Conservation (phyloP, 805 yeast species). For the Hanseniaspora thailandica region DNA sequence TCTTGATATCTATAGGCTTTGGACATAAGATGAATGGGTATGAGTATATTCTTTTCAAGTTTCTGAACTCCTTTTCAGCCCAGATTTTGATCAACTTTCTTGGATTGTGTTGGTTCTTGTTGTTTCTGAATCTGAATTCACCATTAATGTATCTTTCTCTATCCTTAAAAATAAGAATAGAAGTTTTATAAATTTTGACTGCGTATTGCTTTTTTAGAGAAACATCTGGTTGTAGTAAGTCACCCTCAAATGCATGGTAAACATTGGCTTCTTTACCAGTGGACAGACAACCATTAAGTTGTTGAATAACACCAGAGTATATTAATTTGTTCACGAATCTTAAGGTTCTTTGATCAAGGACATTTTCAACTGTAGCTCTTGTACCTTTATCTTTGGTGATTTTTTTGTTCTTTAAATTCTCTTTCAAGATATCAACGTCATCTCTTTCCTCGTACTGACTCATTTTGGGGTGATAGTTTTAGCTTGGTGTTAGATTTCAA, state of each 20-base stretch:
- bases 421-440: constrained; percentile 44
- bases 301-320: constrained; percentile 70
- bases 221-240: constrained; percentile 24
- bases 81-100: constrained; percentile 94
- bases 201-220: constrained; percentile 46
- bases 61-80: constrained; percentile 97
- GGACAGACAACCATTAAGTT: constrained; percentile 84
- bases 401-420: constrained; percentile 51
- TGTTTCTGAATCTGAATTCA: constrained; percentile 80
- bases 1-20: constrained; percentile 74
- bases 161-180: constrained; percentile 92
- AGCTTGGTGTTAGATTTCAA: background rate
- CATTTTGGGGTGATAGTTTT: background rate
- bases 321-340: constrained; percentile 69
- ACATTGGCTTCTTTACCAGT: constrained; percentile 99
- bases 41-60: constrained; percentile 65
- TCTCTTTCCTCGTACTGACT: constrained; percentile 24
- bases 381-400: constrained; percentile 72
- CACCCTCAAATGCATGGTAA: constrained; percentile 56
- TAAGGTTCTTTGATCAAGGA: constrained; percentile 87
- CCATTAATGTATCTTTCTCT: constrained; percentile 94
- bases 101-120: constrained; percentile 80
- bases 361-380: constrained; percentile 94
- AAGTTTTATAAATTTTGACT: constrained; percentile 88
- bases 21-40: constrained; percentile 82